Conservation (phyloP, 352 stramenopile species). For the Proteromonas lacertae region DNA sequence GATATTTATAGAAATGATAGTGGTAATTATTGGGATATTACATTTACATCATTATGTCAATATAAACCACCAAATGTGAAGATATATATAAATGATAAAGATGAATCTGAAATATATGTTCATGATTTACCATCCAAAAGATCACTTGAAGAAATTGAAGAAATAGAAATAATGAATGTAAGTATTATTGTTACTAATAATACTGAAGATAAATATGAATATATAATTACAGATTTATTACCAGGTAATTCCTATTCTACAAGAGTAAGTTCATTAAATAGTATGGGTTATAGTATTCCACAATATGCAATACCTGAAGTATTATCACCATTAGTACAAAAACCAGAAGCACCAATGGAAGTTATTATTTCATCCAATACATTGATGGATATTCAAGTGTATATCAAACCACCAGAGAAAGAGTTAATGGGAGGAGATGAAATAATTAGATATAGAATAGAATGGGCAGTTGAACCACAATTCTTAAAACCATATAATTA, state of each 20-base stretch:
- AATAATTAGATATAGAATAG: slow-evolving; percentile 63
- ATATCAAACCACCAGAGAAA: slow-evolving; percentile 40
- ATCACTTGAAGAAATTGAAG: too few species aligned
- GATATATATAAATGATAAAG: slow-evolving; percentile 2
- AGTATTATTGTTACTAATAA: too few species aligned
- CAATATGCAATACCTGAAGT: slow-evolving; percentile 27
- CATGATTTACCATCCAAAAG: too few species aligned
- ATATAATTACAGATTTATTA: slow-evolving; percentile 16
- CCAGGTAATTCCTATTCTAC: slow-evolving; percentile 24
- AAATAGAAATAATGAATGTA: too few species aligned
- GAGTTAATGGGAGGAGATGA: slow-evolving; percentile 53
- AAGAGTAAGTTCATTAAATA: slow-evolving; percentile 30
- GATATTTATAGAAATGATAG: slow-evolving; percentile 5
- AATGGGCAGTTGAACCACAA: slow-evolving; percentile 42
- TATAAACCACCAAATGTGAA: slow-evolving; percentile 16
- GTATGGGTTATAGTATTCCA: slow-evolving; percentile 29
- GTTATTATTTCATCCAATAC: slow-evolving; percentile 19
- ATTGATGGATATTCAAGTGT: slow-evolving; percentile 23
- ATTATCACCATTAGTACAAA: slow-evolving; percentile 42
- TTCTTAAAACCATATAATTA: too few species aligned
- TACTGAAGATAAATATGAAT: too few species aligned
- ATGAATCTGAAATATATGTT: not conserved
- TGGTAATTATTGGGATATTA: slow-evolving; percentile 27
- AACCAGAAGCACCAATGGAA: slow-evolving; percentile 28
- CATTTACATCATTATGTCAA: slow-evolving; percentile 52